Base-by-base conservation (phyloP, 1,284 basidiomycete species). In the Cryptococcus sp. region DNA sequence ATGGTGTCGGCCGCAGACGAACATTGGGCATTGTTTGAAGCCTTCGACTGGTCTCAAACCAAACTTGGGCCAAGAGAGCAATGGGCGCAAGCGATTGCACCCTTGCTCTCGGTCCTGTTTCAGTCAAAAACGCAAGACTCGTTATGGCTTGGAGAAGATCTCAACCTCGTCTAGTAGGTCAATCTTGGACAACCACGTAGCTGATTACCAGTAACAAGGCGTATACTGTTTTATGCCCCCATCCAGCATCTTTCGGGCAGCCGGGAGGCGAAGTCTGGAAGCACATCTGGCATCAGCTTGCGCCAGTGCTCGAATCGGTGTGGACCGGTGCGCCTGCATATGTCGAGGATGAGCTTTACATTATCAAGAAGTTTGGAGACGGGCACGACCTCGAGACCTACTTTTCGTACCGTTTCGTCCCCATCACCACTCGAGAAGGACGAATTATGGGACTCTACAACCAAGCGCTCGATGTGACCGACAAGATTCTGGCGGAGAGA, bases 101-200 rank as follows among this genome's bases (percentile, higher is more conserved):
- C 59, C 0, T 38, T 69, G 26, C 41, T 69, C 16, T 54, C 59
- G 2, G 51, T 66, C 33, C 49, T 52, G 5, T 61, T 69, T 25
- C 51, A 56, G 40, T 60, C 59, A 7, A 46, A 53, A 14, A 50
- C 61, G 9, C 51, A 58, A 22, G 62, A 65, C 34, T 48, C 47
- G 5, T 23, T 65, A 2, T 71, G 63, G 62, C 39, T 70, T 0
- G 68, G 68, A 2, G 54, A 60, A 7, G 65, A 69, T n/a, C 47
- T 65, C 3, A 35, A 53, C 11, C 35, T 66, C 43, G 35, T 70
- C 24, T 71, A 72, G 63, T 66, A 31, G 49, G 63, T 60, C 2
- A 4, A 18, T 1, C 37, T 28, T 5, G 22, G n/a, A 21, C 26
- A 10, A 21, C 18, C 21, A 35, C 14, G 19, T 4, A 12, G 41